Conservation (phyloP, 805 yeast species). For the Diddensiella transvaalensis region DNA sequence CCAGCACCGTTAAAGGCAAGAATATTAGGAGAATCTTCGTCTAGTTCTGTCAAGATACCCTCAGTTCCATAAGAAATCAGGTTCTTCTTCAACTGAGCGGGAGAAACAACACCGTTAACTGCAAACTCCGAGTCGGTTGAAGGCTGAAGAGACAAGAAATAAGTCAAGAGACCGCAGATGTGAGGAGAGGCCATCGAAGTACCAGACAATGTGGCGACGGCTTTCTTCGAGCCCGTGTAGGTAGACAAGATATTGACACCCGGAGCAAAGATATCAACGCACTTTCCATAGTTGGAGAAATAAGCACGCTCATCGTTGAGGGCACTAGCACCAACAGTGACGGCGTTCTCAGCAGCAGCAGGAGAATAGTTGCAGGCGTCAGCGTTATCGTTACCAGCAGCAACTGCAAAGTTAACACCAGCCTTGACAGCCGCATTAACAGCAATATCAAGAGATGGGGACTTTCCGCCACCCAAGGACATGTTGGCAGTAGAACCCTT, state of each 20-base stretch:
- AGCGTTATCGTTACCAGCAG: constrained; percentile 60
- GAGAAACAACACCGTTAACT: constrained; percentile 44
- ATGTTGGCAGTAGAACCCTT: constrained; percentile 61
- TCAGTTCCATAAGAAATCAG: constrained; percentile 50
- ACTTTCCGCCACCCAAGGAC: constrained; percentile 59
- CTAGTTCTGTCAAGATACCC: constrained; percentile 44
- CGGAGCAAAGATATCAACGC: constrained; percentile 54
- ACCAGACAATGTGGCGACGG: constrained; percentile 54
- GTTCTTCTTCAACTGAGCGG: constrained; percentile 51
- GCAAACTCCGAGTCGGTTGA: constrained; percentile 47
- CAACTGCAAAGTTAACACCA: constrained; percentile 58
- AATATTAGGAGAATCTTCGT: constrained; percentile 51
- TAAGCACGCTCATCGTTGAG: constrained; percentile 45
- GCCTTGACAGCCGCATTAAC: constrained; percentile 56
- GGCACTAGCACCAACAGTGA: constrained; percentile 51
- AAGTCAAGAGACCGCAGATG: constrained; percentile 52
- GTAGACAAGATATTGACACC: constrained; percentile 55
- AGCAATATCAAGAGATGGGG: constrained; percentile 53
- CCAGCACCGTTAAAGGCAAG: constrained; percentile 63
- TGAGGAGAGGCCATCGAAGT: constrained; percentile 66
- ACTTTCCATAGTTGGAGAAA: constrained; percentile 52
- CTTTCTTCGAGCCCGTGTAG: constrained; percentile 49
- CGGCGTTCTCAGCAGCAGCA: constrained; percentile 51
- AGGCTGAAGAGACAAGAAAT: constrained; percentile 55
- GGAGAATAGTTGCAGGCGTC: constrained; percentile 62